Conservation (phyloP, 1,284 basidiomycete species). For the Bjerkandera adusta region DNA sequence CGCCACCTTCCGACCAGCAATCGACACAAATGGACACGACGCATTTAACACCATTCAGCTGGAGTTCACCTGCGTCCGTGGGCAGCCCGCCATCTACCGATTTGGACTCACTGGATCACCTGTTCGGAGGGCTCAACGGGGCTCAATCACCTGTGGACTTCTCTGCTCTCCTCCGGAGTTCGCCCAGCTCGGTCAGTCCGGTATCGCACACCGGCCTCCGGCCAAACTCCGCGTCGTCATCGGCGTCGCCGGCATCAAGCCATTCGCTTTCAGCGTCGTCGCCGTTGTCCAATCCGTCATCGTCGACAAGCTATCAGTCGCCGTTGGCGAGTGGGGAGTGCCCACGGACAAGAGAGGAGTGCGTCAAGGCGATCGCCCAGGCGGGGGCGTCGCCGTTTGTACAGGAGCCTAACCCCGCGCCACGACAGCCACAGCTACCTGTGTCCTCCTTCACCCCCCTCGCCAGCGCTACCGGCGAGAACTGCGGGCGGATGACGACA, state of each 20-base stretch:
- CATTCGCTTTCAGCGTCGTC: conserved; percentile 19
- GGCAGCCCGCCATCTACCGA: conserved; percentile 8
- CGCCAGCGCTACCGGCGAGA: conserved; percentile 9
- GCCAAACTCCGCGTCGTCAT: conserved; percentile 29
- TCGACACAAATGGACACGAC: conserved; percentile 5
- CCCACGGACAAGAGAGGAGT: conserved; percentile 58
- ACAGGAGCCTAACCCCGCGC: conserved; percentile 19
- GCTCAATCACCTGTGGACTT: conserved; percentile 42
- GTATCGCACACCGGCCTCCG: conserved; percentile 40
- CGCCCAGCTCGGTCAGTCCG: conserved; percentile 52
- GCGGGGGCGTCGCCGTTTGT: conserved; percentile 52
- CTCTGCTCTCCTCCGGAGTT: conserved; percentile 39
- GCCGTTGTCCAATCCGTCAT: conserved; percentile 27
- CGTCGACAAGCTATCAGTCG: conserved; percentile 15
- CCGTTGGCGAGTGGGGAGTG: conserved; percentile 32
- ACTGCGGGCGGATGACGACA: conserved; percentile 22
- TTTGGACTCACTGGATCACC: conserved; percentile 43
- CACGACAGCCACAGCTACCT: conserved; percentile 8
- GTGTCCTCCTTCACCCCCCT: conserved; percentile 2
- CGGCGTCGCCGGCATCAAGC: conserved; percentile 10
- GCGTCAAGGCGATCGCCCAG: conserved; percentile 44
- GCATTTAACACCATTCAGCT: conserved; percentile 24
- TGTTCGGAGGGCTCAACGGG: conserved; percentile 54
- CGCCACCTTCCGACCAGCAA: conserved; percentile 8
- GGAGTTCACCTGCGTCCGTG: conserved; percentile 27